phyloP scores from a whole-genome alignment of 2,329 filamentous ascomycete genomes.

The Colletotrichum graminicola region DNA sequence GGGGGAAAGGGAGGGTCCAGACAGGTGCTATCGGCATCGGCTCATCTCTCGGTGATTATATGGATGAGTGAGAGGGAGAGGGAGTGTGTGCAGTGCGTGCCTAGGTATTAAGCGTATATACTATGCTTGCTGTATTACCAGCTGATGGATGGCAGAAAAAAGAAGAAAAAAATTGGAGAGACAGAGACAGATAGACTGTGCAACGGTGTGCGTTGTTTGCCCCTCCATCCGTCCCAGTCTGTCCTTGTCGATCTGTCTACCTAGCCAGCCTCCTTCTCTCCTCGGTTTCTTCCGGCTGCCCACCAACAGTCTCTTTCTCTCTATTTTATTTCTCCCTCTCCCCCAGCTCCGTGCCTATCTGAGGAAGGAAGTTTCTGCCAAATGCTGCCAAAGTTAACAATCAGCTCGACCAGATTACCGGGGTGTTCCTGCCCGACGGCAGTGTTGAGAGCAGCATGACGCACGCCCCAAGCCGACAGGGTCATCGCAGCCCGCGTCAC shows the following conservation, averaged over 20 bases:
- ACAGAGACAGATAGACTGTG: constrained; percentile 11
- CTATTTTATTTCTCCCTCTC: background rate
- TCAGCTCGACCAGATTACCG: constrained; percentile 3
- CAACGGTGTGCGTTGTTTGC: constrained; percentile 27
- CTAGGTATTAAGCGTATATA: background rate
- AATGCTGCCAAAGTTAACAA: constrained; percentile 3
- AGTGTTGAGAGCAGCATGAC: constrained; percentile 41
- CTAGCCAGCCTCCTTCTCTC: background rate
- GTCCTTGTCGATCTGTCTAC: background rate
- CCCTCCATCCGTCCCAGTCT: constrained; percentile 31
- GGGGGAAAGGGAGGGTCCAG: constrained; percentile 33
- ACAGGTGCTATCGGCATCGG: constrained; percentile 16
- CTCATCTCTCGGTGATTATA: constrained; percentile 8
- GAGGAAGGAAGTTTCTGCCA: constrained; percentile 24
- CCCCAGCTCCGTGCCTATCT: constrained; percentile 19
- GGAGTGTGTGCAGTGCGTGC: too few species aligned
- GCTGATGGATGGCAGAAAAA: constrained; percentile 19
- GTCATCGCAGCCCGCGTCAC: constrained; percentile 23
- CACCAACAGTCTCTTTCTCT: background rate
- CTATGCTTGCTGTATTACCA: constrained; percentile 6
- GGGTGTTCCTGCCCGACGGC: constrained; percentile 30
- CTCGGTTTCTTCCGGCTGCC: background rate
- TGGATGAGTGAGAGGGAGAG: background rate
- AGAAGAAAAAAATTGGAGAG: constrained; percentile 3
- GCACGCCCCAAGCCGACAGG: constrained; percentile 34